phyloP scores from a whole-genome alignment of 2,329 filamentous ascomycete species.

The Trichoderma sp. region DNA sequence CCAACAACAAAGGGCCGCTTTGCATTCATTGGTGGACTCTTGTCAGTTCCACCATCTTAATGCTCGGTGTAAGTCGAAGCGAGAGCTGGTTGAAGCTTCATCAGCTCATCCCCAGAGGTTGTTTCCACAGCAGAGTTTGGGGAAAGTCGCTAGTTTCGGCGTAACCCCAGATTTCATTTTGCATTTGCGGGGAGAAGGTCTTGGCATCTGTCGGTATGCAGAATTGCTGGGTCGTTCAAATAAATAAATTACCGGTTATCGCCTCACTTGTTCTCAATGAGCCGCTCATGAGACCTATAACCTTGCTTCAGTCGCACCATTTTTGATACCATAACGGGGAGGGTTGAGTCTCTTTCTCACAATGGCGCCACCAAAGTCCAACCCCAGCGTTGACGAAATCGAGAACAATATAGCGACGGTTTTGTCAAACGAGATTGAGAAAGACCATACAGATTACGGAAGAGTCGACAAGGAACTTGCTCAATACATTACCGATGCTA shows the following conservation, averaged over 20 bases:
- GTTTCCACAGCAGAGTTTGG: not conserved
- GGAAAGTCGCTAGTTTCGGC: not conserved
- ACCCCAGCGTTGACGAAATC: not conserved
- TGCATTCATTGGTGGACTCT: not conserved
- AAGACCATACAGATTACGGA: conserved; percentile 1
- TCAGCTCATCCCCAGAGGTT: not conserved
- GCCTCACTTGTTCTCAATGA: not conserved
- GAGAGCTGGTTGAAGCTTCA: not conserved
- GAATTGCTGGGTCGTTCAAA: not conserved
- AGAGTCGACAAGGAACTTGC: conserved; percentile 1
- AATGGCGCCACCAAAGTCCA: conserved; percentile 2
- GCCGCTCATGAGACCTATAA: not conserved
- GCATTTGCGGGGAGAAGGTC: not conserved
- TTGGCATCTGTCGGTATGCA: not conserved
- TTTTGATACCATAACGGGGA: not conserved
- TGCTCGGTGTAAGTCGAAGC: not conserved
- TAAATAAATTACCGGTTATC: not conserved
- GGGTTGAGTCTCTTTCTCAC: not conserved
- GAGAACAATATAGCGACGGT: not conserved
- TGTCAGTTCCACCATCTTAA: not conserved
- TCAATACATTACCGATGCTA: not conserved
- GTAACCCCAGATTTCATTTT: not conserved
- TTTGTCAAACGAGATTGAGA: not conserved
- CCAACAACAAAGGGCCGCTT: not conserved
- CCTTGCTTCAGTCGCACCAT: not conserved